A percentile compares a stretch with the other conserved stretches of the same genome.
Conservation (phyloP, 148 eudicot genomes). For the Fagopyrum tataricum region DNA sequence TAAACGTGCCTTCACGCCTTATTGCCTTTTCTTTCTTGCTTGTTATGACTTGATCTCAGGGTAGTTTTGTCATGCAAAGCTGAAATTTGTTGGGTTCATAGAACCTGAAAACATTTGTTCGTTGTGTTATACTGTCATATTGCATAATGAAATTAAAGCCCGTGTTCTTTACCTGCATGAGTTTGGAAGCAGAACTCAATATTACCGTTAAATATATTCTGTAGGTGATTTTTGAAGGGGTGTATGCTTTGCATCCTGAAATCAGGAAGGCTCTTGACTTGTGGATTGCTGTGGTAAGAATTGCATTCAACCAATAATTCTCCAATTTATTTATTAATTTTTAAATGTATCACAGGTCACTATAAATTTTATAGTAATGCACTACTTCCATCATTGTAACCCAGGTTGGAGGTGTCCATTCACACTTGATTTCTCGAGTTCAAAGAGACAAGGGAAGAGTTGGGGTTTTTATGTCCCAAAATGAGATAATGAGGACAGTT, state of each 20-base stretch:
- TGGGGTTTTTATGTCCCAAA: slow-evolving; percentile 84
- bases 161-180: neutral
- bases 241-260: slow-evolving; percentile 92
- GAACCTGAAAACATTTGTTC: neutral
- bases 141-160: neutral
- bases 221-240: slow-evolving; percentile 97
- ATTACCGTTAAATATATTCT: slow-evolving; percentile 5
- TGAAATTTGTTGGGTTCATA: neutral
- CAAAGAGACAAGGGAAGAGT: slow-evolving; percentile 92
- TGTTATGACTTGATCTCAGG: neutral
- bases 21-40: no score
- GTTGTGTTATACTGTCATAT: neutral
- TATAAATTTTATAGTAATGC: neutral
- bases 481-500: slow-evolving; percentile 91
- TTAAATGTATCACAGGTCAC: neutral
- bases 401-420: slow-evolving; percentile 99
- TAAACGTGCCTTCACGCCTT: neutral
- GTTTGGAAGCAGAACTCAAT: neutral
- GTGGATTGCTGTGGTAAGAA: slow-evolving; percentile 99
- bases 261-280: slow-evolving; percentile 84
- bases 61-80: neutral
- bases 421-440: slow-evolving; percentile 93
- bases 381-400: slow-evolving; percentile 21
- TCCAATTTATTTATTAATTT: neutral
- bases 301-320: slow-evolving; percentile 6